Evolutionary conservation across 2,329 filamentous ascomycete species (phyloP).

Genomic region (Trichoderma koningiopsis): DNA sequence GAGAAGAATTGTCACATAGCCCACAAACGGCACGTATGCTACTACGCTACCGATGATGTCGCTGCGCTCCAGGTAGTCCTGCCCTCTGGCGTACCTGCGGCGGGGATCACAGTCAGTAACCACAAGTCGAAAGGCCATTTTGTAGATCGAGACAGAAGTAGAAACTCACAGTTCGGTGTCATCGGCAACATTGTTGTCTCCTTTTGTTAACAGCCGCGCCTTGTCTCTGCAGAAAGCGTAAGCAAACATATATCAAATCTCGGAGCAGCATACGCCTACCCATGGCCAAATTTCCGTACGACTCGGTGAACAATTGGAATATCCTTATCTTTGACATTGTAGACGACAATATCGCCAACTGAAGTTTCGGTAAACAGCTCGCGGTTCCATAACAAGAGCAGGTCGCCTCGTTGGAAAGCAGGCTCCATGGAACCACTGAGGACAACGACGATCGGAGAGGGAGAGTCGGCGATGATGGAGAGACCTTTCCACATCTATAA

Average conservation of each 20-base stretch:
- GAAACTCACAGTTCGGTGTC: constrained; percentile 74
- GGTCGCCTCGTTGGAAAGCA: constrained; percentile 76
- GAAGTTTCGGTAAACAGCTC: constrained; percentile 58
- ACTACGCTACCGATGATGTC: constrained; percentile 94
- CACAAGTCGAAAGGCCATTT: background rate
- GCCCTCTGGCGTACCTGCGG: constrained; percentile 66
- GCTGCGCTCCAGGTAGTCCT: constrained; percentile 82
- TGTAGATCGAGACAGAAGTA: background rate
- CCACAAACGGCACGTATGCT: constrained; percentile 90
- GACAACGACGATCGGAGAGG: constrained; percentile 80
- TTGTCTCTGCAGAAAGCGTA: constrained; percentile 44
- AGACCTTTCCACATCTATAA: constrained; percentile 81
- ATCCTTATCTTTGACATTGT: constrained; percentile 87
- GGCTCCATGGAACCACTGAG: constrained; percentile 83
- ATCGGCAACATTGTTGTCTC: constrained; percentile 93
- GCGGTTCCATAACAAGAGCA: constrained; percentile 77
- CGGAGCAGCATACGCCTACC: constrained; percentile 43
- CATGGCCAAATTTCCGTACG: constrained; percentile 70
- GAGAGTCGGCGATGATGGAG: constrained; percentile 73
- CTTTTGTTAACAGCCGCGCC: constrained; percentile 87
- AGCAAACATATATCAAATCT: background rate
- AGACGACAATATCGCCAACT: constrained; percentile 62
- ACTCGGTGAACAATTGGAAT: constrained; percentile 97
- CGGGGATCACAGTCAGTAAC: background rate
- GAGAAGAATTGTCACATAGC: constrained; percentile 94